These are phyloP conservation scores for Filosporella fistucella DNA, from an alignment of 495 filamentous ascomycete genomes.

Conservation along the genomic window DNA sequence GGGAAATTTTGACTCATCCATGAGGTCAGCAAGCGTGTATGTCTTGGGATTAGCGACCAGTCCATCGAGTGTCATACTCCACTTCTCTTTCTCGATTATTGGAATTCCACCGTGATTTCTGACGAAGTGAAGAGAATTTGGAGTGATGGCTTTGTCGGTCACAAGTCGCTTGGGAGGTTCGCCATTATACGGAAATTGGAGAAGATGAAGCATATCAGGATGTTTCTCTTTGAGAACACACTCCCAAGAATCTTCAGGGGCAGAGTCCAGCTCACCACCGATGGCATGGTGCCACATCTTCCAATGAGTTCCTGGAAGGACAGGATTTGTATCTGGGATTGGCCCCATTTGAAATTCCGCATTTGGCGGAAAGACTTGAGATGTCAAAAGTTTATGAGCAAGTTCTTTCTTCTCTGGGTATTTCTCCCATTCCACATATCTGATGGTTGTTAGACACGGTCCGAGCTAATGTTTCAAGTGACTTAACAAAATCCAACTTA, in stretches of 20 bases:
- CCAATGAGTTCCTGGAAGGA: slow-evolving; percentile 59
- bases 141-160: slow-evolving; percentile 49
- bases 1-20: slow-evolving; percentile 52
- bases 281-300: slow-evolving; percentile 61
- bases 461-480: no score
- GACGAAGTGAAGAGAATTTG: slow-evolving; percentile 57
- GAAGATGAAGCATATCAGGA: slow-evolving; percentile 60
- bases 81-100: slow-evolving; percentile 50
- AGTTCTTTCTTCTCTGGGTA: slow-evolving; percentile 60
- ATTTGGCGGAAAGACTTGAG: slow-evolving; percentile 49
- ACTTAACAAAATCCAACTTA: no score
- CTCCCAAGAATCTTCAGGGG: slow-evolving; percentile 53
- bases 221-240: slow-evolving; percentile 57
- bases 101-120: slow-evolving; percentile 67
- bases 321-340: slow-evolving; percentile 57
- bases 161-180: slow-evolving; percentile 45
- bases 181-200: slow-evolving; percentile 70
- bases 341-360: slow-evolving; percentile 58
- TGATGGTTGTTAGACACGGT: no score
- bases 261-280: slow-evolving; percentile 40
- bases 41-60: slow-evolving; percentile 50
- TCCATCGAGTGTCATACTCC: slow-evolving; percentile 46
- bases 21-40: slow-evolving; percentile 50
- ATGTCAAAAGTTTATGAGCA: slow-evolving; percentile 50
- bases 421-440: slow-evolving; percentile 64